These are phyloP conservation scores for Thalassiosira ordinaria DNA, from an alignment of 352 stramenopile genomes.

Conservation along the genomic window DNA sequence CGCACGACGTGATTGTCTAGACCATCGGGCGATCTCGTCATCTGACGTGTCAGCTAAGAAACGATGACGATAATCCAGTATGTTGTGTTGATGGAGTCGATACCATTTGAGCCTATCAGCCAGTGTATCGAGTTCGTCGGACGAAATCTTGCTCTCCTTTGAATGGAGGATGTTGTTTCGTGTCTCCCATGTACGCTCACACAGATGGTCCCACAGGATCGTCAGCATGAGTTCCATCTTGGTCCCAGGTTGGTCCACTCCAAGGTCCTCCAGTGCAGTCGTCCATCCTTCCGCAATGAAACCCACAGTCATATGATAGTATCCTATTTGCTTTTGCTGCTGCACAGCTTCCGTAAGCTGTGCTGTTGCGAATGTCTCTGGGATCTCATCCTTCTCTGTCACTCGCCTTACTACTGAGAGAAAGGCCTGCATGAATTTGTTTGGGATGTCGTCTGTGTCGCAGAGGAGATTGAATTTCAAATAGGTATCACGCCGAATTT, in stretches of 20 bases:
- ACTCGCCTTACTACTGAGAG: no score
- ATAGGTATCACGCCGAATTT: no score
- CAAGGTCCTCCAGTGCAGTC: not conserved
- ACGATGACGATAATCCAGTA: constrained; percentile 16
- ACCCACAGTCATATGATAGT: not conserved
- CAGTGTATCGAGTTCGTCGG: not conserved
- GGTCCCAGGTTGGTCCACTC: not conserved
- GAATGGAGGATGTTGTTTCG: not conserved
- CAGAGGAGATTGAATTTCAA: no score
- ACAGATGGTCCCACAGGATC: not conserved
- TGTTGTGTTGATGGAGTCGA: constrained; percentile 1
- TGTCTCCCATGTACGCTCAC: not conserved
- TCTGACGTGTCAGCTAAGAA: not conserved
- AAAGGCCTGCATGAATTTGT: not conserved
- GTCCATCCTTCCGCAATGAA: not conserved
- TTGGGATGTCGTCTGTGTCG: not conserved
- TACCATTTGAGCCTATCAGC: not conserved
- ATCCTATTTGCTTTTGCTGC: not conserved
- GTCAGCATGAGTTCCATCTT: not conserved
- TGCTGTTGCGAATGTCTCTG: no score
- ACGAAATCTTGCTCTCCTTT: not conserved
- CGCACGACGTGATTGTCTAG: not conserved
- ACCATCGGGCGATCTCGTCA: not conserved
- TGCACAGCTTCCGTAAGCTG: no score
- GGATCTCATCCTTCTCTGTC: no score